Evolutionary conservation across 768 basidiomycete genomes (phyloP), one percentile per base, ranked within the genome.

Genomic region (Amanita pseudoporphyria): DNA sequence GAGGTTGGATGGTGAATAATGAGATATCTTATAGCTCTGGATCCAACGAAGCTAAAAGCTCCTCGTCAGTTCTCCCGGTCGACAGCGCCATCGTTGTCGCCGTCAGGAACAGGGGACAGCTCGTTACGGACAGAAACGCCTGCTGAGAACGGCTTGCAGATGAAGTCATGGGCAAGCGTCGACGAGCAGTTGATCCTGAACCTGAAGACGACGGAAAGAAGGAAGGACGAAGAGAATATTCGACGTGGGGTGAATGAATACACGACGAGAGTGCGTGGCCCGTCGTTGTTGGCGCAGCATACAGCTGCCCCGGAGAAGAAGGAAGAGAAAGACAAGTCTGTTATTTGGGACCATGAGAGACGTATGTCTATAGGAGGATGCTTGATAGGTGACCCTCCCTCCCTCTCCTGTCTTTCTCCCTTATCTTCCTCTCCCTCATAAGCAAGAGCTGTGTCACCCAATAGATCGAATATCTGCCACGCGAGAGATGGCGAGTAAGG

Each of bases 91-190:
- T 62, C 68, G n/a, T n/a, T n/a, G n/a, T n/a, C n/a, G n/a, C n/a
- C n/a, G n/a, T n/a, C 10, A 66, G n/a, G 70, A 1, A 64, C 71
- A 38, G 65, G 66, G 6, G 86, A 87, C 56, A 75, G 67, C 48
- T 82, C 82, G 2, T 72, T 95, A 10, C 98, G 96, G 96, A 99
- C 96, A 0, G 96, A 99, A 70, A 97, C 96, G 0, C 96, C 96
- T 0, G 84, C 84, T 0, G 91, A 98, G 61, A 77, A 58, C 78
- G 96, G 1, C 70, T 97, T n/a, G 82, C 82, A 1, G 95, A 98
- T 60, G 95, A 99, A 64, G 84, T 96, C 1, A 77, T 83, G n/a
- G 95, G 96, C 36, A 91, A 88, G 67, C 86, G 88, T 58, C 76
- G 86, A 51, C 78, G 84, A 16, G 84, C 81, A 3, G 75, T 62